Evolutionary conservation across 2,329 filamentous ascomycete species (phyloP), one percentile per base, ranked within the genome.

Genomic region (Immersiporthe knoxdaviesiana): DNA sequence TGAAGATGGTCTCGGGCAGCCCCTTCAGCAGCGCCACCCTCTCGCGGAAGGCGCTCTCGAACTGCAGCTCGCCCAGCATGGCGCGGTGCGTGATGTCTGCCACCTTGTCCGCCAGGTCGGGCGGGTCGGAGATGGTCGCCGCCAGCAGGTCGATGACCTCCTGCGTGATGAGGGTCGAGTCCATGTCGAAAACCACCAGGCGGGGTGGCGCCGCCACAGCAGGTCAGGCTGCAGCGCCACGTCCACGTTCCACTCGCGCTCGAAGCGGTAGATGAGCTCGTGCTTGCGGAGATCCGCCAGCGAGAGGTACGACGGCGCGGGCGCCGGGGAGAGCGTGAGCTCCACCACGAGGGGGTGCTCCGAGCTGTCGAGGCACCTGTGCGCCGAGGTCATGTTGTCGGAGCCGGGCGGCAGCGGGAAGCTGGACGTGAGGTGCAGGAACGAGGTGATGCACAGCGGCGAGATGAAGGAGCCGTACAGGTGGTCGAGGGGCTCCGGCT

Each of bases 71-170:
- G 70, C 96, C 96, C 74, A 95, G 90, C 96, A 99, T 99, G 47
- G 96, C 95, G 44, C 94, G 91, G 70, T 91, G 91, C 0, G 96
- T 99, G 74, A 99, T 98, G 75, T 91, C 89, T 12, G 93, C 92
- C 52, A 99, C 95, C 75, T 92, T 84, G 66, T 89, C 89, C 74
- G 93, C 89, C n/a, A 97, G 87, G 65, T 93, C 92, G 2, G 87
- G 81, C 77, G 86, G 82, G 80, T 92, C 82, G 62, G 81, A 84
- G 75, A 97, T 88, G 50, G 91, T 91, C 66, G 91, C 90, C 4
- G 96, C 96, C 68, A 99, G 90, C 75, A 98, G 90, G 79, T 99
- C 96, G 77, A 99, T 98, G 71, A 97, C 94, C 82, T 99, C 96
- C 79, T 99, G 94, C 66, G 95, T 92, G 78, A 99, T 98, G 70